Base-by-base conservation (phyloP, 768 basidiomycete species). In the Kwoniella newhampshirensis region DNA sequence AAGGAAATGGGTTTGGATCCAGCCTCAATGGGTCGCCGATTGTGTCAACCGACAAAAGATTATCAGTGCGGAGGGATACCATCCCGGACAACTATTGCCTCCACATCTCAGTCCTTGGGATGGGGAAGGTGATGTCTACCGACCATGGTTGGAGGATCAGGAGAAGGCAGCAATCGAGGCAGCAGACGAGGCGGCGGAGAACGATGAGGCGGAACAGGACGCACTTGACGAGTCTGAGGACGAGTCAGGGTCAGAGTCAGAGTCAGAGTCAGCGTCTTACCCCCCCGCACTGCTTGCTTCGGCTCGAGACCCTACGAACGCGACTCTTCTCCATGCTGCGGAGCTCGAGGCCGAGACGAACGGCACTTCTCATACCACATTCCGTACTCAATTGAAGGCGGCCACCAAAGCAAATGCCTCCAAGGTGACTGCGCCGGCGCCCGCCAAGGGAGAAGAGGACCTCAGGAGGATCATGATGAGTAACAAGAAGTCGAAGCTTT, bases 391-490 rank as follows among this genome's bases (percentile, higher is more conserved):
- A 69, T 82, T 90, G 47, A 82, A 80, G 64, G 86, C 86, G 72
- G 81, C 73, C 49, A 71, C 70, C 51, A 76, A 77, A 51, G 52
- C 62, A 37, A 76, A 77, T 44, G 43, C 60, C 28, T 51, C 55
- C 20, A 59, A 44, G 21, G 32, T 40, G 25, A 57, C 54, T 42
- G 50, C 37, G 51, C 28, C 44, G 20, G 45, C 32, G 15, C 49
- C 25, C 27, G 51, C 82, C 30, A 78, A 75, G 57, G 68, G 66
- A 18, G 89, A 91, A 73, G 81, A 85, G 68, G 88, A 93, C 73
- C 89, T 94, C 87, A 87, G 89, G 78, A 94, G 93, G 82, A 94
- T 97, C 86, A 82, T 97, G 84, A 86, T 96, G 86, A 94, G 89
- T 80, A 91, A 90, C 77, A 91, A 88, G 79, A 87, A 94, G 77